Evolutionary conservation across 2,329 filamentous ascomycete species (phyloP).

Genomic region (Pleurostoma richardsiae): DNA sequence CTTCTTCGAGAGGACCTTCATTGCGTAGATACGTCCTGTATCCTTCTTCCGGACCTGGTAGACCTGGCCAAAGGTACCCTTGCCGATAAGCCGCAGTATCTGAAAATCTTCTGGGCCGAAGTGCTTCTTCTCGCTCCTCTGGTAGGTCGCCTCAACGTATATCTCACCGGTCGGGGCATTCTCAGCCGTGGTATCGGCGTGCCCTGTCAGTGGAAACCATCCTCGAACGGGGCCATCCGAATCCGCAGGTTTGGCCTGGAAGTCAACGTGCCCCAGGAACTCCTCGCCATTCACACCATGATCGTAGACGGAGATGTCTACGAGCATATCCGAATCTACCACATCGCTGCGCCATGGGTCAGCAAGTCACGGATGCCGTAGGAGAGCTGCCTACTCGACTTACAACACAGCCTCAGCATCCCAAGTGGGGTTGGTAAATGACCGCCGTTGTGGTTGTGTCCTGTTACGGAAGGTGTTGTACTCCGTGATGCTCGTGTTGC

Average conservation of each 20-base stretch:
- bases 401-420: constrained; percentile 94
- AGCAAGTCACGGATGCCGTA: neutral
- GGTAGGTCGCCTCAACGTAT: constrained; percentile 79
- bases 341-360: constrained; percentile 63
- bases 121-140: constrained; percentile 82
- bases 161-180: constrained; percentile 82
- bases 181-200: constrained; percentile 65
- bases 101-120: constrained; percentile 95
- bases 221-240: constrained; percentile 69
- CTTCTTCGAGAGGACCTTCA: constrained; percentile 99
- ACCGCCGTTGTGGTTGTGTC: constrained; percentile 44
- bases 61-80: constrained; percentile 96
- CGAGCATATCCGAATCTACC: constrained; percentile 81
- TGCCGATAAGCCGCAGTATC: constrained; percentile 92
- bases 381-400: constrained; percentile 31
- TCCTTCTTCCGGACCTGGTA: constrained; percentile 98
- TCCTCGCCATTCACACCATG: constrained; percentile 73
- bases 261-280: constrained; percentile 85
- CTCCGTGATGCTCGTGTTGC: constrained; percentile 80
- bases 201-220: constrained; percentile 79
- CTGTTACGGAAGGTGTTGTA: constrained; percentile 55
- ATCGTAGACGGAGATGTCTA: constrained; percentile 94
- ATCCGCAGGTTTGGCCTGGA: constrained; percentile 62
- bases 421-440: constrained; percentile 85
- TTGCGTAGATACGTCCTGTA: constrained; percentile 91